Evolutionary conservation across 75 land plant genomes (phyloP).

Genomic region (Cryptomeria japonica): DNA sequence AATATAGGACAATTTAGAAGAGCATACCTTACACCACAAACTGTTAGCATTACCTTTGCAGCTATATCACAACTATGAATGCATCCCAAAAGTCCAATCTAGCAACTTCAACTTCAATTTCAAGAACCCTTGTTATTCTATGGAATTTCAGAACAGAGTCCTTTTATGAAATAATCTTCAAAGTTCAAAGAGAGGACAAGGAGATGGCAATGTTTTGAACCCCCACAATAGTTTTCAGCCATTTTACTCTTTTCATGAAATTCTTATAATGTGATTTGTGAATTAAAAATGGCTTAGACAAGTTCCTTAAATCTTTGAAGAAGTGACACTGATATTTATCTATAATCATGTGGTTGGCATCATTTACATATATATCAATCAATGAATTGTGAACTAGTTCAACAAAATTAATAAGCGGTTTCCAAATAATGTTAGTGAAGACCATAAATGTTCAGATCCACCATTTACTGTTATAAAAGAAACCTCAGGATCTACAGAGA

Average conservation of each 20-base stretch:
- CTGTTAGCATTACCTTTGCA: neutral
- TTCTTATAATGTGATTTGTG: neutral
- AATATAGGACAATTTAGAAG: neutral
- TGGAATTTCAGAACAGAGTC: neutral
- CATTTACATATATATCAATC: neutral
- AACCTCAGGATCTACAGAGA: neutral
- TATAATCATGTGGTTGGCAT: neutral
- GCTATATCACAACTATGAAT: neutral
- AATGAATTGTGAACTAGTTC: neutral
- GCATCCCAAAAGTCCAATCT: neutral
- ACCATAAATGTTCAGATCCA: neutral
- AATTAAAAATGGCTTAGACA: neutral
- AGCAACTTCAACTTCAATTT: neutral
- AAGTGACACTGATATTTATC: no score
- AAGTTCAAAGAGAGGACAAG: neutral
- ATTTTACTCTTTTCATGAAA: neutral
- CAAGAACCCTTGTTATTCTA: neutral
- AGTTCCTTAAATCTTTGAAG: neutral
- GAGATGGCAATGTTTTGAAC: neutral
- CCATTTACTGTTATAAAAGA: neutral
- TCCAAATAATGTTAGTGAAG: neutral
- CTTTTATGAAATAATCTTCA: neutral
- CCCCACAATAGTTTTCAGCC: neutral
- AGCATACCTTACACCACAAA: neutral
- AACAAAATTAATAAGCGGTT: neutral